Evolutionary conservation across 139 green algal species (phyloP).

Genomic region (Picochlorum costavermella): DNA sequence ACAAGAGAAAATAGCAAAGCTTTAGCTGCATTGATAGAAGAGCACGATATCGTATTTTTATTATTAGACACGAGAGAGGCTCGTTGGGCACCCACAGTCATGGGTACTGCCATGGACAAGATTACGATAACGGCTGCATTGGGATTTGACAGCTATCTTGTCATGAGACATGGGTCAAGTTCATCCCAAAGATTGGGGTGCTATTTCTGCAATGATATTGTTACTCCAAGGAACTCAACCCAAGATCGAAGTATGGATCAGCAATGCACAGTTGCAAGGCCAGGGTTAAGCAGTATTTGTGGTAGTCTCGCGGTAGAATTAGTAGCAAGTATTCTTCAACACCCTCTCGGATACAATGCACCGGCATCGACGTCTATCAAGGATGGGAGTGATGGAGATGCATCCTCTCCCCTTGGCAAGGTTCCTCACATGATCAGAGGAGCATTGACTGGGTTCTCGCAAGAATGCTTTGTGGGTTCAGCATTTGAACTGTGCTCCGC

Average conservation of each 20-base stretch:
- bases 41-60: constrained; percentile 85
- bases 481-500: constrained; percentile 84
- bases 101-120: constrained; percentile 51
- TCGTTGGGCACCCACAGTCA: constrained; percentile 85
- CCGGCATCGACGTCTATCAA: constrained; percentile 16
- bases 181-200: constrained; percentile 66
- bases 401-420: constrained; percentile 47
- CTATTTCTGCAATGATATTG: constrained; percentile 99
- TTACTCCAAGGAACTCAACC: constrained; percentile 84
- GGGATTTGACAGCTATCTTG: constrained; percentile 84
- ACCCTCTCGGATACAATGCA: constrained; percentile 47
- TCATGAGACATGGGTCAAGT: constrained; percentile 60
- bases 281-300: constrained; percentile 82
- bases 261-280: constrained; percentile 91
- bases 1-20: constrained; percentile 13
- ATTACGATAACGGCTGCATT: constrained; percentile 86
- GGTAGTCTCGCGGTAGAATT: constrained; percentile 84
- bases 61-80: constrained; percentile 93
- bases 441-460: constrained; percentile 27
- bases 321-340: constrained; percentile 66
- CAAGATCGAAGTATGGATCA: constrained; percentile 83
- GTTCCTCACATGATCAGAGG: constrained; percentile 50
- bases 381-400: background rate
- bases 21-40: constrained; percentile 51
- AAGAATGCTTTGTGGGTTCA: constrained; percentile 50